Percentiles rank a stretch among this genome's conserved stretches.
phyloP scores from a whole-genome alignment of 768 basidiomycete genomes.

The Lentinula aciculospora region DNA sequence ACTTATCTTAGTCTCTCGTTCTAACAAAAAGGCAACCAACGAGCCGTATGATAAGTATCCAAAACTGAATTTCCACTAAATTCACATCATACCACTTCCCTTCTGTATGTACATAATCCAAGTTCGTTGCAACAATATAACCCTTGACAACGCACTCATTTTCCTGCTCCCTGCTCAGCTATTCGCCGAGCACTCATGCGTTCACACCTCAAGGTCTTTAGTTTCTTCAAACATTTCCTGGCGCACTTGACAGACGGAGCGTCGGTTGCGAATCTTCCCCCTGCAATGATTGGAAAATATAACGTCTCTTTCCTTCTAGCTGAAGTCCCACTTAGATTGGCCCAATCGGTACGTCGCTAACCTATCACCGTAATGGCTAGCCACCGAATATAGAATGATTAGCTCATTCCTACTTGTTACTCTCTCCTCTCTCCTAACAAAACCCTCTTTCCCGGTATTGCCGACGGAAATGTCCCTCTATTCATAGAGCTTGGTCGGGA shows the following conservation, averaged over 20 bases:
- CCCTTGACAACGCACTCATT: neutral
- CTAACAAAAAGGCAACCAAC: too few species aligned
- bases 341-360: neutral
- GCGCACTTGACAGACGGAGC: neutral
- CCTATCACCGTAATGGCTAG: neutral
- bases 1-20: too few species aligned
- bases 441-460: neutral
- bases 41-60: too few species aligned
- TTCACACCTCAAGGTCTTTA: neutral
- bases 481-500: neutral
- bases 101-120: neutral
- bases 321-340: neutral
- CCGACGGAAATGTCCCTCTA: neutral
- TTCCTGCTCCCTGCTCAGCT: neutral
- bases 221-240: neutral
- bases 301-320: constrained; percentile 1
- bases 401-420: neutral
- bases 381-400: neutral
- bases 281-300: constrained; percentile 3
- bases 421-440: neutral
- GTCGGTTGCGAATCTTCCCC: neutral
- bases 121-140: neutral
- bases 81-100: too few species aligned
- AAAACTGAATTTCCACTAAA: too few species aligned
- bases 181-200: neutral